Percentiles rank a stretch among this genome's conserved stretches.
These are phyloP conservation scores for Phytopythium chamaehyphon DNA, from an alignment of 352 stramenopile species.

Conservation along the genomic window DNA sequence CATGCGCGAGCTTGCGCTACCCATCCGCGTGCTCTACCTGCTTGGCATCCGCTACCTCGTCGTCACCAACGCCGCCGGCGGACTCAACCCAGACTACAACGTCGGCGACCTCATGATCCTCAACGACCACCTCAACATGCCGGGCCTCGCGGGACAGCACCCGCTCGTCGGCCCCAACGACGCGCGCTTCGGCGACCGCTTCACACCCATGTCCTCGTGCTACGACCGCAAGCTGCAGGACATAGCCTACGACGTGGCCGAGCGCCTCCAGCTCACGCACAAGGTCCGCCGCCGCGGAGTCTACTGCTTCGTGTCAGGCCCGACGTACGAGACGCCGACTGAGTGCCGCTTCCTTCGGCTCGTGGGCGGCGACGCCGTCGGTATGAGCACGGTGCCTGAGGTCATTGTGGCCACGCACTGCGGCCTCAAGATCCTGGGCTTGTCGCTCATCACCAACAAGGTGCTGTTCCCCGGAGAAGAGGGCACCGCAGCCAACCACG, in stretches of 20 bases:
- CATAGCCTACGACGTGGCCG: constrained; percentile 74
- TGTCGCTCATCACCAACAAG: constrained; percentile 97
- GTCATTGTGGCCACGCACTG: constrained; percentile 95
- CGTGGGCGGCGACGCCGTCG: constrained; percentile 92
- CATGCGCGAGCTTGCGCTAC: constrained; percentile 93
- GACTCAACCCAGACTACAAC: constrained; percentile 91
- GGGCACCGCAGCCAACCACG: constrained; percentile 82
- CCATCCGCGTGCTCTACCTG: constrained; percentile 94
- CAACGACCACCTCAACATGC: constrained; percentile 95
- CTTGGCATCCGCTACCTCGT: constrained; percentile 94
- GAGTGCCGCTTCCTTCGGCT: constrained; percentile 93
- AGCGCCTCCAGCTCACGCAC: constrained; percentile 72
- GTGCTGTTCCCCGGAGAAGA: constrained; percentile 82
- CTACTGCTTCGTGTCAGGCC: constrained; percentile 96
- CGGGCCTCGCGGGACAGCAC: constrained; percentile 90
- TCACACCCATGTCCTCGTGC: constrained; percentile 93
- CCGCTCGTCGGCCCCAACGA: constrained; percentile 95
- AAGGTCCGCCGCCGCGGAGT: constrained; percentile 86
- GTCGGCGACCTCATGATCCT: constrained; percentile 98
- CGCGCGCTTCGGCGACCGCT: constrained; percentile 91
- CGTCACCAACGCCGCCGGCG: constrained; percentile 96
- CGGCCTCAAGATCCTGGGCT: constrained; percentile 92
- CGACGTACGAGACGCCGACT: constrained; percentile 95
- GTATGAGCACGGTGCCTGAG: constrained; percentile 96
- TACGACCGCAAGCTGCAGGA: constrained; percentile 90